Evolutionary conservation across 352 stramenopile species (phyloP).

Genomic region (Pythium myriotylum): DNA sequence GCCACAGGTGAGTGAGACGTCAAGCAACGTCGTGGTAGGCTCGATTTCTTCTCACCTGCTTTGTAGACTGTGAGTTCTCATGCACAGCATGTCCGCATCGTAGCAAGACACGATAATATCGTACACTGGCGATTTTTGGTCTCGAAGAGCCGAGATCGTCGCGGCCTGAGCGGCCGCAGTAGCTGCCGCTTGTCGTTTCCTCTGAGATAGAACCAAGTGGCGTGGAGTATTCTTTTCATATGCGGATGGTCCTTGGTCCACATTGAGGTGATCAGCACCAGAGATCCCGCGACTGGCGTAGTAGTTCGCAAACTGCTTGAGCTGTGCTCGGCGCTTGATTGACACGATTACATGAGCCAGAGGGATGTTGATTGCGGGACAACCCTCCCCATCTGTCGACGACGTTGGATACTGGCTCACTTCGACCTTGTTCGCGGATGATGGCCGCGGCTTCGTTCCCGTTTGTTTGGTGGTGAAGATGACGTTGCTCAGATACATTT

Average conservation of each 20-base stretch:
- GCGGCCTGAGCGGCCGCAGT: constrained; percentile 11
- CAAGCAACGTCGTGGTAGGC: neutral
- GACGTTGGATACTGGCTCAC: neutral
- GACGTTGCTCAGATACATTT: constrained; percentile 62
- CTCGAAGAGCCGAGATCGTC: constrained; percentile 24
- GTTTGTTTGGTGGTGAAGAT: constrained; percentile 30
- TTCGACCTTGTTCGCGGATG: too few species aligned
- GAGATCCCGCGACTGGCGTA: constrained; percentile 71
- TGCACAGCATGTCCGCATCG: constrained; percentile 25
- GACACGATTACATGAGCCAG: constrained; percentile 71
- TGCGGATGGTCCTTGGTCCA: neutral
- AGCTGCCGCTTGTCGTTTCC: constrained; percentile 15
- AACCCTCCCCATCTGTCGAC: neutral
- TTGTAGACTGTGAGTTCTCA: constrained; percentile 26
- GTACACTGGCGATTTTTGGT: constrained; percentile 10
- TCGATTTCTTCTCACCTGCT: constrained; percentile 14
- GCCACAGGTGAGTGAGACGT: neutral
- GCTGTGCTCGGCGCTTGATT: constrained; percentile 64
- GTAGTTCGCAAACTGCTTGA: constrained; percentile 72
- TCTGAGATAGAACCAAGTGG: constrained; percentile 16
- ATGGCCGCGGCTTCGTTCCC: neutral
- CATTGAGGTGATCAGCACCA: constrained; percentile 48
- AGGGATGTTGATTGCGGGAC: constrained; percentile 49
- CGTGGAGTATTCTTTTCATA: constrained; percentile 16
- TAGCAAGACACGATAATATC: constrained; percentile 44